phyloP scores from a whole-genome alignment of 495 filamentous ascomycete genomes.

The Aspergillus conjunctus region DNA sequence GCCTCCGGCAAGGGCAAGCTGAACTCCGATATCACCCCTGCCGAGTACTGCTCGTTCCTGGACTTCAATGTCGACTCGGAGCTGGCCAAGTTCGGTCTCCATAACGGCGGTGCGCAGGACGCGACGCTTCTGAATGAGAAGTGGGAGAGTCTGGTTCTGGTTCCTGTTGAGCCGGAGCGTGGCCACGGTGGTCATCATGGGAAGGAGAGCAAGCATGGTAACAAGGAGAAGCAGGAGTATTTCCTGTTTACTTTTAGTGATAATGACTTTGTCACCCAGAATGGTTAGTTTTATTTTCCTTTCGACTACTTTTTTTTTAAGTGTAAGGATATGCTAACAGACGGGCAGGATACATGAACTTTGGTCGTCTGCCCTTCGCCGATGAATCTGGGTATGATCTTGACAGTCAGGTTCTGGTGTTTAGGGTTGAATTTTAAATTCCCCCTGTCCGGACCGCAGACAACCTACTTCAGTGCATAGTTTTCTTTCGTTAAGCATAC shows the following conservation, averaged over 20 bases:
- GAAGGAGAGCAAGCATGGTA: conserved; percentile 4
- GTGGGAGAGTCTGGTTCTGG: conserved; percentile 72
- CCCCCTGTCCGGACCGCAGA: background rate
- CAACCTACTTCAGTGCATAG: background rate
- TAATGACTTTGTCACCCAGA: conserved; percentile 81
- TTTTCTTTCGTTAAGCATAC: too few relatives aligned
- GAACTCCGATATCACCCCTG: conserved; percentile 58
- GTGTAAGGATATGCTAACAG: background rate
- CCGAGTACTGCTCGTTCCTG: conserved; percentile 68
- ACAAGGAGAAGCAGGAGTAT: conserved; percentile 55
- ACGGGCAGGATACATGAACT: conserved; percentile 58
- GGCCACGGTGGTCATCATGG: conserved; percentile 16
- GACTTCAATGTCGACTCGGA: conserved; percentile 73
- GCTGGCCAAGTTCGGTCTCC: conserved; percentile 67
- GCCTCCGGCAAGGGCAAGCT: conserved; percentile 57
- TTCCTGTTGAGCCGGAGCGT: conserved; percentile 56
- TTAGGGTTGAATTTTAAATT: conserved; percentile 61
- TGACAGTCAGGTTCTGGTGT: conserved; percentile 72
- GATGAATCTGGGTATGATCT: conserved; percentile 66
- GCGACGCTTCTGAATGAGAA: conserved; percentile 70
- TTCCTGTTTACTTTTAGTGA: conserved; percentile 71
- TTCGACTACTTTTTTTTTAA: conserved; percentile 2
- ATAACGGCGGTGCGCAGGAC: conserved; percentile 66
- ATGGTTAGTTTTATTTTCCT: conserved; percentile 50
- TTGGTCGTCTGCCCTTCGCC: conserved; percentile 59